These are phyloP conservation scores for Quercus variabilis DNA, from an alignment of 306 rosid genomes.

Conservation along the genomic window DNA sequence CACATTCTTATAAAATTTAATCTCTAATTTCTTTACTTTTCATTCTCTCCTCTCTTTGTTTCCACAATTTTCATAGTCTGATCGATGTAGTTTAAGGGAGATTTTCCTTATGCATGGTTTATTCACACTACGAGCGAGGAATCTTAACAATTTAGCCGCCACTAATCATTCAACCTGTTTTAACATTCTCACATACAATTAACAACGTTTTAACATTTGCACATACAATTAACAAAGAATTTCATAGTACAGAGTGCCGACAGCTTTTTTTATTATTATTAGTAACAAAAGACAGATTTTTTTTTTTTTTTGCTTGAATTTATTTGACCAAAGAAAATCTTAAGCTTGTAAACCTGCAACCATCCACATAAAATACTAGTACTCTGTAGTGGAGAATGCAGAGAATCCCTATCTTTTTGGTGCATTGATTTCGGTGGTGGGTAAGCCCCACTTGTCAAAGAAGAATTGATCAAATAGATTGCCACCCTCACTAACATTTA, in stretches of 20 bases:
- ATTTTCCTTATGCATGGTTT: no score
- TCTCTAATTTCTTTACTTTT: no score
- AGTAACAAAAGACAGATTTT: not conserved
- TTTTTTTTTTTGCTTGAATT: not conserved
- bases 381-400: constrained; percentile 9
- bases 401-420: not conserved
- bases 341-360: not conserved
- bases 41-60: no score
- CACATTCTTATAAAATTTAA: no score
- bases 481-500: not conserved
- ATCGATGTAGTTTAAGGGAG: no score
- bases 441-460: not conserved
- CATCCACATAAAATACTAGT: constrained; percentile 11
- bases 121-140: no score
- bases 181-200: not conserved
- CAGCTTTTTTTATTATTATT: not conserved
- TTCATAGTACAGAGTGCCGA: not conserved
- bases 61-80: no score
- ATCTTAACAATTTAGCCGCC: not conserved
- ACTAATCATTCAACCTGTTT: constrained; percentile 18
- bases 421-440: constrained; percentile 6
- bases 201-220: constrained; percentile 8
- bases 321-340: not conserved
- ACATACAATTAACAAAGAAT: constrained; percentile 1
- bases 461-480: not conserved